These are phyloP conservation scores for Mucor sp. DNA, from an alignment of 371 early-diverging fungal genomes.

Conservation along the genomic window DNA sequence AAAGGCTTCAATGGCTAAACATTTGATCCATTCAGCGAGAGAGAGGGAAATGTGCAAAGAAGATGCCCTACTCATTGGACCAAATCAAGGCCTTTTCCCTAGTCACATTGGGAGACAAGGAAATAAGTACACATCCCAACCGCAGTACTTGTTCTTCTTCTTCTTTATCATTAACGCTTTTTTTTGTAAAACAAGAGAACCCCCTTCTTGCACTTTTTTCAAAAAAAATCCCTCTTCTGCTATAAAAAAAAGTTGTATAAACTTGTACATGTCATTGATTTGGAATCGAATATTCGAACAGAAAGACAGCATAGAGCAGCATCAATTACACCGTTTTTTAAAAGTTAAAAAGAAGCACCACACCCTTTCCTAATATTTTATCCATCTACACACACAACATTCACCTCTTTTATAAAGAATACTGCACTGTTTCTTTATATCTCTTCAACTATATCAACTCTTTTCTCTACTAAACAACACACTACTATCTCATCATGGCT, in stretches of 20 bases:
- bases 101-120: too few species aligned
- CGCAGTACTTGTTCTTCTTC: neutral
- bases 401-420: neutral
- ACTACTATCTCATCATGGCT: constrained; percentile 63
- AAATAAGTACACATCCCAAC: neutral
- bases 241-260: constrained; percentile 10
- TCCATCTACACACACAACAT: neutral
- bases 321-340: constrained; percentile 41
- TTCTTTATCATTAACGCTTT: neutral
- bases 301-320: constrained; percentile 48
- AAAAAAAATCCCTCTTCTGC: neutral
- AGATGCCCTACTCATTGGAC: too few species aligned
- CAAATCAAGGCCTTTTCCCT: too few species aligned
- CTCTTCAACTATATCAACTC: neutral
- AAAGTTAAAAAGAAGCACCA: constrained; percentile 51
- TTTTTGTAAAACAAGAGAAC: constrained; percentile 7
- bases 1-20: too few species aligned
- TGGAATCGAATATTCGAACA: constrained; percentile 45
- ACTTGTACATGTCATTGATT: constrained; percentile 55
- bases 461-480: constrained; percentile 2
- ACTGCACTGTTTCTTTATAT: neutral
- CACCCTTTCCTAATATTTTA: constrained; percentile 12
- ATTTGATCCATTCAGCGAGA: too few species aligned
- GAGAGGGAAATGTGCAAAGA: too few species aligned
- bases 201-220: neutral